phyloP scores from a whole-genome alignment of 176 grass and related monocot genomes.

The Carex scoparia region DNA sequence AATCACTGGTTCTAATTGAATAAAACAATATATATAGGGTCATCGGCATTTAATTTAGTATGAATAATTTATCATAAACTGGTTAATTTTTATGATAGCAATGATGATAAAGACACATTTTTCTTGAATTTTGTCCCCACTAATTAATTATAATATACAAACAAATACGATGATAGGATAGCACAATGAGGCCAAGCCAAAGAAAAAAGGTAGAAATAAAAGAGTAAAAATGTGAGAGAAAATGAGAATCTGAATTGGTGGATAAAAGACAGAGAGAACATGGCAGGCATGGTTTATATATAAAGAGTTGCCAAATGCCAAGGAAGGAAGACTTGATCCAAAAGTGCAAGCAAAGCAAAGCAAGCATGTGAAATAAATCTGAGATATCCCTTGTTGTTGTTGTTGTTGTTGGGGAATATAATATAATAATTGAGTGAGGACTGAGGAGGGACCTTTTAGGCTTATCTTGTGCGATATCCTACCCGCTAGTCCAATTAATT shows the following conservation, averaged over 20 bases:
- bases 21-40: no score
- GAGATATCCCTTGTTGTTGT: background rate
- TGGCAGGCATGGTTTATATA: slow-evolving; percentile 5
- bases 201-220: background rate
- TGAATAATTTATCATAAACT: no score
- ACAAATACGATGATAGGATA: no score
- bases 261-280: slow-evolving; percentile 11
- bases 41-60: no score
- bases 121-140: no score
- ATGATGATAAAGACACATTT: no score
- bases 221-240: background rate
- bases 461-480: no score
- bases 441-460: background rate
- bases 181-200: background rate
- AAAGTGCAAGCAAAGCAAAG: background rate
- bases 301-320: background rate
- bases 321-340: background rate
- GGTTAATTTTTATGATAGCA: no score
- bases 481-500: no score
- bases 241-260: background rate
- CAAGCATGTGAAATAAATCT: background rate
- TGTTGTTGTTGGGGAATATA: background rate
- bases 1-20: no score
- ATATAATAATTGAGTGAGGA: background rate
- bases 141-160: no score